Percentiles rank a stretch among this genome's conserved stretches.
phyloP scores from a whole-genome alignment of 2,329 filamentous ascomycete genomes.

The Dothideomycetidae sp. region DNA sequence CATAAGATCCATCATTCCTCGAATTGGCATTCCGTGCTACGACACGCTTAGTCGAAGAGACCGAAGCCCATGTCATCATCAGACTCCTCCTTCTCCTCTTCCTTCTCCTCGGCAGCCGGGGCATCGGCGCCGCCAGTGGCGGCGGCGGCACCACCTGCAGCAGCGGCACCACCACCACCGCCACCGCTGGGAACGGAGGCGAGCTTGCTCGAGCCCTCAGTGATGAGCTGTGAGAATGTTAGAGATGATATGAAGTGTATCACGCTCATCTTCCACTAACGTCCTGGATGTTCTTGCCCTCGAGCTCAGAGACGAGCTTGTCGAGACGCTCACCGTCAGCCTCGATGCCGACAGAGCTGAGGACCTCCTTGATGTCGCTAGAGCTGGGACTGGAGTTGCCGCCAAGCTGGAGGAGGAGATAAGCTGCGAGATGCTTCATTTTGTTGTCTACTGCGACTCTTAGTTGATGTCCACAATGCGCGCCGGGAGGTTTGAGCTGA shows the following conservation, averaged over 20 bases:
- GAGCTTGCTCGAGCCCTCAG: slow-evolving; percentile 82
- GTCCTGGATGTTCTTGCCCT: slow-evolving; percentile 86
- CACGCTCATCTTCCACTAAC: slow-evolving; percentile 34
- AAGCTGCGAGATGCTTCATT: slow-evolving; percentile 99
- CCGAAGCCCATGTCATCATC: slow-evolving; percentile 64
- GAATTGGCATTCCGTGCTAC: slow-evolving; percentile 9
- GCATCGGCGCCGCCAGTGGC: slow-evolving; percentile 49
- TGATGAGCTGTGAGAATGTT: slow-evolving; percentile 56
- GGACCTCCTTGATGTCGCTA: slow-evolving; percentile 72
- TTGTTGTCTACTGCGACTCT: slow-evolving; percentile 33
- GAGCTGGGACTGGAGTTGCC: slow-evolving; percentile 84
- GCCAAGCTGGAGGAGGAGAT: slow-evolving; percentile 88
- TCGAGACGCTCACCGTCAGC: slow-evolving; percentile 75
- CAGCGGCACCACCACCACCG: slow-evolving; percentile 54
- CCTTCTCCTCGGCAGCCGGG: slow-evolving; percentile 34
- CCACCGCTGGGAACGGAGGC: slow-evolving; percentile 94
- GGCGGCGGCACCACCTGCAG: slow-evolving; percentile 48
- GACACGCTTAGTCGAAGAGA: slow-evolving; percentile 47
- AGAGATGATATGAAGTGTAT: slow-evolving; percentile 8
- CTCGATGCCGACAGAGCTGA: slow-evolving; percentile 90
- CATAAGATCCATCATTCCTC: too few species aligned
- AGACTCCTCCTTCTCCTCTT: slow-evolving; percentile 62
- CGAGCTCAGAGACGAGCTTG: slow-evolving; percentile 76
- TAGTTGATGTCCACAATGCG: slow-evolving; percentile 3
- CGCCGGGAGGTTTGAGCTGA: not conserved